A percentile compares a stretch with the other conserved stretches of the same genome.
Conservation (phyloP, 768 basidiomycete genomes). For the Lentinula boryana region DNA sequence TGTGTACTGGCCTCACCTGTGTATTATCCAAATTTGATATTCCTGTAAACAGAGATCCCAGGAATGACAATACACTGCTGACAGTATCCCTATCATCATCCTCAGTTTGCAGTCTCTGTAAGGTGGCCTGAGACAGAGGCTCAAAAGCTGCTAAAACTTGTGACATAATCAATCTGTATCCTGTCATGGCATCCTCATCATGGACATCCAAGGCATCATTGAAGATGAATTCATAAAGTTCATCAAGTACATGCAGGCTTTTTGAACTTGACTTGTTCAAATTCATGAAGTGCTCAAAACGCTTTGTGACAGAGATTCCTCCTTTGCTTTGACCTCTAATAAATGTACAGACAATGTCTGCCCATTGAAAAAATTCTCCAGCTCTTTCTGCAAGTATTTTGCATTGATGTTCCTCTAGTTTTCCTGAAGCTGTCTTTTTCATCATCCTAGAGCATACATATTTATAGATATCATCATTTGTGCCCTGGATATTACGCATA, state of each 20-base stretch:
- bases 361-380: not conserved
- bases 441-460: not conserved
- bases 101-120: not conserved
- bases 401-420: not conserved
- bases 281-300: not conserved
- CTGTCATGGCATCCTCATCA: not conserved
- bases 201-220: not conserved
- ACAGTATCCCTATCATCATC: not conserved
- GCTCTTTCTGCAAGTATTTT: not conserved
- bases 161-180: not conserved
- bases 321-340: not conserved
- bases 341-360: not conserved
- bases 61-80: not conserved
- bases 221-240: not conserved
- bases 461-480: not conserved
- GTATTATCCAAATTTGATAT: not conserved
- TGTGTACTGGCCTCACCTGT: not conserved
- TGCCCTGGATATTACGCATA: not conserved
- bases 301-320: not conserved
- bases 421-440: not conserved
- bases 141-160: not conserved
- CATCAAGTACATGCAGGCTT: not conserved
- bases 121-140: not conserved
- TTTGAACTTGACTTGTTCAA: not conserved
- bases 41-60: constrained; percentile 1